Conservation (phyloP, 177 flowering plant species). For the Vitis hybrid region DNA sequence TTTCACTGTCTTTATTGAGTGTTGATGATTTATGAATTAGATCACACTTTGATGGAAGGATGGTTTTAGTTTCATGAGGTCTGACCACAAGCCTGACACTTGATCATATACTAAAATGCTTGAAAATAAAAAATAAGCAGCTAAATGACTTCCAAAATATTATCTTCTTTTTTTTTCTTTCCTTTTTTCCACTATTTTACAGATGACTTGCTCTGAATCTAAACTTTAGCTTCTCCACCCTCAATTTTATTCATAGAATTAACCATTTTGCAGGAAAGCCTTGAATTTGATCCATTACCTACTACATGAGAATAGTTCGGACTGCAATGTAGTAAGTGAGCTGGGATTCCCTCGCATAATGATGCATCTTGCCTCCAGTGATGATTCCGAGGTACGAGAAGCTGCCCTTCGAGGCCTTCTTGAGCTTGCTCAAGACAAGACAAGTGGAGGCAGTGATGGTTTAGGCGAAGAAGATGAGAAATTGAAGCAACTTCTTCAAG, state of each 20-base stretch:
- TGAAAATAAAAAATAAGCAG: no score
- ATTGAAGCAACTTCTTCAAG: conserved; percentile 69
- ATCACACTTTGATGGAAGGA: no score
- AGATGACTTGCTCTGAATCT: no score
- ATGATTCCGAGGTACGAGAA: conserved; percentile 78
- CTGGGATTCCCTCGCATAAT: conserved; percentile 79
- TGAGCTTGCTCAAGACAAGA: conserved; percentile 55
- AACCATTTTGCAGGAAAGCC: conserved; percentile 71
- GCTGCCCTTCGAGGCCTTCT: conserved; percentile 82
- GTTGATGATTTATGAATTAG: background rate
- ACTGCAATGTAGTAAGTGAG: conserved; percentile 52
- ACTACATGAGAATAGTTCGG: conserved; percentile 70
- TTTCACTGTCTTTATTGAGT: background rate
- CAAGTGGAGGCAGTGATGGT: conserved; percentile 16
- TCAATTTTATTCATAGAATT: no score
- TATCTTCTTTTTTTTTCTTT: background rate
- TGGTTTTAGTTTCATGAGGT: no score
- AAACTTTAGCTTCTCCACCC: background rate
- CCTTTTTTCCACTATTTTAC: no score
- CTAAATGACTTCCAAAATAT: background rate
- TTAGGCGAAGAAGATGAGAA: conserved; percentile 47
- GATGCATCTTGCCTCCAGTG: conserved; percentile 87
- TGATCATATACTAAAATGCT: no score
- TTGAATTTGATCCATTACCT: conserved; percentile 83
- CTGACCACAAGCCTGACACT: no score